Conservation (phyloP, 805 yeast genomes). For the Wickerhamiella alocasiicola region DNA sequence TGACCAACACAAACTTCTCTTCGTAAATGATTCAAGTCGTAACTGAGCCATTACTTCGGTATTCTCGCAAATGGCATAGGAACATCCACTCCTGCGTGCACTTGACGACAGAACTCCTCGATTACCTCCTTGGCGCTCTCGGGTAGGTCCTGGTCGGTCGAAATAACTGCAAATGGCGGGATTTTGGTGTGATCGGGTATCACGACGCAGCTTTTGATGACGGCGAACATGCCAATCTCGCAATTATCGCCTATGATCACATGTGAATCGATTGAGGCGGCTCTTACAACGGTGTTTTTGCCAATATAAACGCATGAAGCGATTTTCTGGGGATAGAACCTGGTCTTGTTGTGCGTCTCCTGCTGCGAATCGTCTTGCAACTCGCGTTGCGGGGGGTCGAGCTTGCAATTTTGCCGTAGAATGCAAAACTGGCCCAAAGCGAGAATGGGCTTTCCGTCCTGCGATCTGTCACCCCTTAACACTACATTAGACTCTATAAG, state of each 20-base stretch:
- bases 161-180: slow-evolving; percentile 28
- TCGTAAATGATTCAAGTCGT: no score
- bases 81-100: slow-evolving; percentile 22
- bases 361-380: no score
- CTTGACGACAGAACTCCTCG: slow-evolving; percentile 23
- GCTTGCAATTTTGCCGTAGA: slow-evolving; percentile 18
- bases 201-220: slow-evolving; percentile 30
- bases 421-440: slow-evolving; percentile 28
- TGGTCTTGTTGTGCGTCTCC: no score
- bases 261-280: slow-evolving; percentile 30
- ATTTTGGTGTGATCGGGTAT: slow-evolving; percentile 25
- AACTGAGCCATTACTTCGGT: not conserved
- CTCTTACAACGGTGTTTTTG: slow-evolving; percentile 22
- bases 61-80: slow-evolving; percentile 9
- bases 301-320: slow-evolving; percentile 31
- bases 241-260: slow-evolving; percentile 29
- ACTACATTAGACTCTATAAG: slow-evolving; percentile 25
- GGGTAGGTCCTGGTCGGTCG: slow-evolving; percentile 27
- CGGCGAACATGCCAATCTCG: slow-evolving; percentile 26
- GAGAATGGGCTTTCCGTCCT: slow-evolving; percentile 25
- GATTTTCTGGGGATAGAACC: slow-evolving; percentile 27
- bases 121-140: slow-evolving; percentile 25
- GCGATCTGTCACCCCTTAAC: slow-evolving; percentile 28
- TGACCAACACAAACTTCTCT: no score
- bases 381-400: slow-evolving; percentile 26